Percentiles rank a stretch among this genome's conserved stretches.
Conservation (phyloP, 495 filamentous ascomycete species). For the Xanthoparmelia taractica region DNA sequence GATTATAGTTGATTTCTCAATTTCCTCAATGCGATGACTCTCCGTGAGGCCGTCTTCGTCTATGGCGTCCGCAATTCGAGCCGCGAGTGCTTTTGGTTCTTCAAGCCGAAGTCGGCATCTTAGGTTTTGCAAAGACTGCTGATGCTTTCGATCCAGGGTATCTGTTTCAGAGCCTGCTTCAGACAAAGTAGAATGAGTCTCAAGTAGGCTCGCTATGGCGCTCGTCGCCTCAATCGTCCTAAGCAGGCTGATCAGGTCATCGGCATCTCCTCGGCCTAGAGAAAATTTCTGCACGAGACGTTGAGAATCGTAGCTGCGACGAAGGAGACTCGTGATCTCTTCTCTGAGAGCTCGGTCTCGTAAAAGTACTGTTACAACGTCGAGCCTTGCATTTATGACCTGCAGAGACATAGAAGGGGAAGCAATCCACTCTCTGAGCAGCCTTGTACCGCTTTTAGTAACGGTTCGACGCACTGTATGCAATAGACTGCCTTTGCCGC, state of each 20-base stretch:
- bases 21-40: slow-evolving; percentile 67
- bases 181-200: slow-evolving; percentile 16
- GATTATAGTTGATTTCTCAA: slow-evolving; percentile 58
- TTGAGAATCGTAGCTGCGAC: slow-evolving; percentile 74
- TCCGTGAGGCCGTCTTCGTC: slow-evolving; percentile 86
- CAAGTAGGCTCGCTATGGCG: slow-evolving; percentile 51
- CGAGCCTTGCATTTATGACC: slow-evolving; percentile 71
- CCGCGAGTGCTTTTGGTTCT: slow-evolving; percentile 59
- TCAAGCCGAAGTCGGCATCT: slow-evolving; percentile 57
- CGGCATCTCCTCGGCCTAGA: slow-evolving; percentile 83
- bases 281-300: slow-evolving; percentile 90
- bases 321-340: slow-evolving; percentile 56
- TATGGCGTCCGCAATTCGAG: slow-evolving; percentile 65
- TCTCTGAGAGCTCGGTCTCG: slow-evolving; percentile 56
- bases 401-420: slow-evolving; percentile 77
- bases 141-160: slow-evolving; percentile 25
- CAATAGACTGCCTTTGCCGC: slow-evolving; percentile 71
- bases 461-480: slow-evolving; percentile 82
- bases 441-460: slow-evolving; percentile 79
- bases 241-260: slow-evolving; percentile 78
- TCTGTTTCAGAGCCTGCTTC: slow-evolving; percentile 28
- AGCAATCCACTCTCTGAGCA: slow-evolving; percentile 74
- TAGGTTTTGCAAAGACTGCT: slow-evolving; percentile 45
- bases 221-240: slow-evolving; percentile 73
- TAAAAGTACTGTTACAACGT: slow-evolving; percentile 71